Base-by-base conservation (phyloP, 2,329 filamentous ascomycete species). In the Stagonosporopsis tanaceti region DNA sequence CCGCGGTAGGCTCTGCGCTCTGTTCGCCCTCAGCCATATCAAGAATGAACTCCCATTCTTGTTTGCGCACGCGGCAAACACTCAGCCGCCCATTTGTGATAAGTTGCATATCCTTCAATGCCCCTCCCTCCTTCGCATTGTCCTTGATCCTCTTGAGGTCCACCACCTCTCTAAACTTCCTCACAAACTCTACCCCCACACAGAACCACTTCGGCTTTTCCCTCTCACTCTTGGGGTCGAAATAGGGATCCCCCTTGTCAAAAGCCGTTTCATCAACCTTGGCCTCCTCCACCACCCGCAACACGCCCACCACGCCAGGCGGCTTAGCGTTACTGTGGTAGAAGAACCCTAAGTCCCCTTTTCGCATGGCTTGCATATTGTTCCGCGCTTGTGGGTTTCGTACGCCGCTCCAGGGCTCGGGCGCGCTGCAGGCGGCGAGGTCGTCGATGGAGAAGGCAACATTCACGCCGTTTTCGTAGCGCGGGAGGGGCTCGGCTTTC, bases 401-500 rank as follows among this genome's bases (percentile, higher is more conserved):
- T 37, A 81, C 85, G 72, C 79, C 95, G 77, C 96, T 90, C 95
- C 95, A 99, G 0, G 91, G 89, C 72, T 98, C 94, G 1, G 94
- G 92, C 68, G 86, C 84, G 0, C 81, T 87, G 69, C 87, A 89
- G 0, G 86, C 84, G 14, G 85, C 84, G 34, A 99, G 79, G 73
- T 98, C 93, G 69, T 98, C 93, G 69, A 99, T 97, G 0, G 93
- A 96, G 78, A 98, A 99, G 65, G 87, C 90, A 42, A 97, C 92
- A 72, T 98, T 93, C 47, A 91, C 81, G 0, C 93, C 94, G 52
- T 93, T 94, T 74, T 96, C 92, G 15, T 93, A 79, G 6, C 95
- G 89, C 4, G 92, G 87, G 67, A 96, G 91, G 0, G 95, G 94
- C 78, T 99, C 81, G 38, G 81, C 80, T 66, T 83, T 83, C 71